A percentile compares a stretch with the other conserved stretches of the same genome.
Conservation (phyloP, 2,329 filamentous ascomycete genomes). For the Mycosphaerella arachidis region DNA sequence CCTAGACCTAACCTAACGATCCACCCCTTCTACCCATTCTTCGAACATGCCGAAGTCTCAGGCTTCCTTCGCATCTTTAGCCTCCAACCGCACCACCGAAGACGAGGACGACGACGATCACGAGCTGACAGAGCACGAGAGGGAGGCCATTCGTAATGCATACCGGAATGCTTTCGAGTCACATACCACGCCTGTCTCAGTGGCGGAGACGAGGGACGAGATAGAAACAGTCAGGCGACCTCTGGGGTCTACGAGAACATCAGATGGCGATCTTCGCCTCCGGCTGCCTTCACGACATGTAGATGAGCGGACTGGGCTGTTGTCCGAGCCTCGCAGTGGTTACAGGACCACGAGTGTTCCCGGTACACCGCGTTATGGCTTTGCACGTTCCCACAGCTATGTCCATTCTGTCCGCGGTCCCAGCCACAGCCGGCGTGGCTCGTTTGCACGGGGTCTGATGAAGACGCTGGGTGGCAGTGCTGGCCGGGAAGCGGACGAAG, state of each 20-base stretch:
- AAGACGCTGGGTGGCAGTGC: constrained; percentile 19
- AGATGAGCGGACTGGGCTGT: constrained; percentile 47
- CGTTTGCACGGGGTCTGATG: constrained; percentile 35
- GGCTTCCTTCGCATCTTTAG: constrained; percentile 25
- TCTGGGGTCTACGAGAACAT: constrained; percentile 16
- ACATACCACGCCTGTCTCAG: constrained; percentile 30
- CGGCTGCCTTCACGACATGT: constrained; percentile 28
- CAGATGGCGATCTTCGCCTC: constrained; percentile 34
- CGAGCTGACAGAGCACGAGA: constrained; percentile 29
- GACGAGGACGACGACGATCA: constrained; percentile 33
- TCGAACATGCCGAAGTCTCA: constrained; percentile 32
- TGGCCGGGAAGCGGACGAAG: constrained; percentile 13
- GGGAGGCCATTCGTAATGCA: constrained; percentile 31
- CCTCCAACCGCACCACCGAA: constrained; percentile 33
- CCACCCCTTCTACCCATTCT: constrained; percentile 2
- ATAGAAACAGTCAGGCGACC: constrained; percentile 5
- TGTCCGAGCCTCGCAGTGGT: constrained; percentile 33
- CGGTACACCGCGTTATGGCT: constrained; percentile 26
- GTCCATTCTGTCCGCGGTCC: constrained; percentile 21
- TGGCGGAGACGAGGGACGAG: constrained; percentile 23
- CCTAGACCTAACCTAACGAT: background rate
- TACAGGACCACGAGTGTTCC: constrained; percentile 25
- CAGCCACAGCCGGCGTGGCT: constrained; percentile 43
- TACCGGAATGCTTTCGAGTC: constrained; percentile 28
- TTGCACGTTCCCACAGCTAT: constrained; percentile 34